These are phyloP conservation scores for Ophiostoma sp. DNA, from an alignment of 2,329 filamentous ascomycete genomes.

Conservation along the genomic window DNA sequence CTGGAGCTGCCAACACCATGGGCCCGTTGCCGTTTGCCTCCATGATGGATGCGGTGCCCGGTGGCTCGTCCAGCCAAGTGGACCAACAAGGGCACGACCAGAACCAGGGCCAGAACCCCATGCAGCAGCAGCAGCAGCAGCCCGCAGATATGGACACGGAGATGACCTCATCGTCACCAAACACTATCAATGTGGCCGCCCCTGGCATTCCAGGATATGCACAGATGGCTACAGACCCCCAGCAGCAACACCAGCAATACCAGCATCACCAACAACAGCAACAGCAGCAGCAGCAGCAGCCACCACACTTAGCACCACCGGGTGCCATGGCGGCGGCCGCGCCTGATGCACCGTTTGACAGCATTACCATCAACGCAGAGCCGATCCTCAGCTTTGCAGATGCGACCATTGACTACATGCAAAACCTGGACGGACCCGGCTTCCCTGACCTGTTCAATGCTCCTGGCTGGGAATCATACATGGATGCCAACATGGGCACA, in stretches of 20 bases:
- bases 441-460: conserved; percentile 26
- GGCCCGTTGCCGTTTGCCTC: neutral
- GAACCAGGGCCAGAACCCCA: neutral
- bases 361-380: conserved; percentile 5
- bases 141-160: neutral
- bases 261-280: neutral
- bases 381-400: conserved; percentile 28
- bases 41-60: neutral
- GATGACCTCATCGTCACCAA: neutral
- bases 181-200: neutral
- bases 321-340: neutral
- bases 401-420: conserved; percentile 34
- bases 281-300: neutral
- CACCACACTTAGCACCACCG: neutral
- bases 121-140: neutral
- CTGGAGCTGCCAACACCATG: conserved; percentile 8
- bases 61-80: neutral
- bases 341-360: conserved; percentile 12
- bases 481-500: conserved; percentile 24
- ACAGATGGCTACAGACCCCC: neutral
- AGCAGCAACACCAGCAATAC: neutral
- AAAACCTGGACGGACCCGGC: conserved; percentile 32
- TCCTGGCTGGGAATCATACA: conserved; percentile 25
- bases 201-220: neutral
- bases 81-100: neutral